Conservation (phyloP, 768 basidiomycete genomes). For the Pleurotus cornucopiae region DNA sequence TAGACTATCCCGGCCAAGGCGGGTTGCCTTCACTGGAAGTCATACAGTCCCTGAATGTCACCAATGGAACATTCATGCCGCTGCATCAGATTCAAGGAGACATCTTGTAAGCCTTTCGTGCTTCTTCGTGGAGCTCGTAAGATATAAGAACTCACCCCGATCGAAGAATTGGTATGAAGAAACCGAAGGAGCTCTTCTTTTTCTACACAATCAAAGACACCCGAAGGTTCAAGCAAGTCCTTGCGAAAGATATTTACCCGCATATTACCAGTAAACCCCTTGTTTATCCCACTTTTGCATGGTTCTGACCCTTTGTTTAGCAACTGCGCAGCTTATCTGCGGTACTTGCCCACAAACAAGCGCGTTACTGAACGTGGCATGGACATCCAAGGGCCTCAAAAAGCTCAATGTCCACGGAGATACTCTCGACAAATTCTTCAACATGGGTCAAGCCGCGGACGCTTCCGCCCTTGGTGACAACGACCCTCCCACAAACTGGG, state of each 20-base stretch:
- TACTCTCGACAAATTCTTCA: slow-evolving; percentile 11
- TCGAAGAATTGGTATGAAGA: slow-evolving; percentile 18
- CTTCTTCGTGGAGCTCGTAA: no score
- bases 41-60: slow-evolving; percentile 7
- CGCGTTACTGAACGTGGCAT: slow-evolving; percentile 19
- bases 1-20: slow-evolving; percentile 3
- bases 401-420: slow-evolving; percentile 11
- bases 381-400: slow-evolving; percentile 14
- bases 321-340: slow-evolving; percentile 13
- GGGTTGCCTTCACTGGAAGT: slow-evolving; percentile 3
- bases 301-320: slow-evolving; percentile 6
- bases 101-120: slow-evolving; percentile 11
- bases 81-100: slow-evolving; percentile 18
- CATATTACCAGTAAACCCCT: neutral
- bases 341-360: slow-evolving; percentile 8
- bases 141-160: neutral
- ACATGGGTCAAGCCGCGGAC: slow-evolving; percentile 9
- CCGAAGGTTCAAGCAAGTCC: slow-evolving; percentile 13
- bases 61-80: slow-evolving; percentile 10
- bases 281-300: neutral
- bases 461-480: slow-evolving; percentile 10
- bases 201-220: slow-evolving; percentile 18
- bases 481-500: slow-evolving; percentile 13
- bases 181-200: slow-evolving; percentile 18
- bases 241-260: slow-evolving; percentile 1